A percentile compares a stretch with the other conserved stretches of the same genome.
Conservation (phyloP, 208 protist species). For the Crithidia mellificae region DNA sequence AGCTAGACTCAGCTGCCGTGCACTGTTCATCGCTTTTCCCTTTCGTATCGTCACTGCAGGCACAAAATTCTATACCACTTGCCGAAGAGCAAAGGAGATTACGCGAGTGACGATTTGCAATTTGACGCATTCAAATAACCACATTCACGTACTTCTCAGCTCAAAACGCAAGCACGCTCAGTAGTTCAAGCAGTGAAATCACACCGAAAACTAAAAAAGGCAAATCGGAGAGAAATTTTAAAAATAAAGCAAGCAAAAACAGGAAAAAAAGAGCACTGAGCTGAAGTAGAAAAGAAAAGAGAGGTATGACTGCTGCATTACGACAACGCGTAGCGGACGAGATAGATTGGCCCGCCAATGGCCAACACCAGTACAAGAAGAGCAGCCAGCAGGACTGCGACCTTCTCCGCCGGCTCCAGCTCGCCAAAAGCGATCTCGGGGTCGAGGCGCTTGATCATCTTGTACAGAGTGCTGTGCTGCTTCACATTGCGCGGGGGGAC, state of each 20-base stretch:
- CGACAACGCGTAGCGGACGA: slow-evolving; percentile 23
- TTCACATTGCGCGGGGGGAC: slow-evolving; percentile 42
- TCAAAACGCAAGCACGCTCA: too few species aligned
- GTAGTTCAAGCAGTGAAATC: too few species aligned
- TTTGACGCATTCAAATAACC: too few species aligned
- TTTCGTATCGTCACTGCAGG: too few species aligned
- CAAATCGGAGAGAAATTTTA: neutral
- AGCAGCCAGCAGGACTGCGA: slow-evolving; percentile 32
- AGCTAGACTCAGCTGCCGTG: too few species aligned
- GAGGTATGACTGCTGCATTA: slow-evolving; percentile 9
- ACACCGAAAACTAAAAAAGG: neutral
- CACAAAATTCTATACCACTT: too few species aligned
- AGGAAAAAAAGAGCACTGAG: neutral
- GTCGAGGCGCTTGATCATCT: slow-evolving; percentile 40
- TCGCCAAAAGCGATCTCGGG: slow-evolving; percentile 54
- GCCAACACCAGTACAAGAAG: slow-evolving; percentile 34
- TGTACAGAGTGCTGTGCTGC: slow-evolving; percentile 32
- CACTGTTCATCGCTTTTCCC: too few species aligned
- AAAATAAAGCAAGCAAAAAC: slow-evolving; percentile 1
- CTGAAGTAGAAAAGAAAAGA: neutral
- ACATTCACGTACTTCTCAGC: too few species aligned
- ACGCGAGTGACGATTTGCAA: too few species aligned
- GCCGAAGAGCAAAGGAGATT: too few species aligned
- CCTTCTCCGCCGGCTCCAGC: slow-evolving; percentile 58
- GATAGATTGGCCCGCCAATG: slow-evolving; percentile 33